phyloP scores from a whole-genome alignment of 352 stramenopile species.

The Globisporangium spiculum region DNA sequence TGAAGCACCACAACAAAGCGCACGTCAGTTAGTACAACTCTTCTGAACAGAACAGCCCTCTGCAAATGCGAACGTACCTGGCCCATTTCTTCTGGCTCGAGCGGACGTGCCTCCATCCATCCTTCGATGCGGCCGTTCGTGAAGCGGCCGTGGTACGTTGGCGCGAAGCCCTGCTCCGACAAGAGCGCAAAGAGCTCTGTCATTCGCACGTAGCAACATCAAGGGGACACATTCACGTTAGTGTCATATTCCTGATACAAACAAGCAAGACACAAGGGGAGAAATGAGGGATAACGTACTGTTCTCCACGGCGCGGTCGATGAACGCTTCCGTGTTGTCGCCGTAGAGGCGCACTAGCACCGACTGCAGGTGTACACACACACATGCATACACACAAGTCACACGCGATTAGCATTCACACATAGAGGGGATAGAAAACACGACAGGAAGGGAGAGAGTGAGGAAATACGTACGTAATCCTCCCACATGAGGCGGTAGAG shows the following conservation, averaged over 20 bases:
- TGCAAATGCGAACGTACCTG: constrained; percentile 21
- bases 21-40: constrained; percentile 1
- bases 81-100: constrained; percentile 89
- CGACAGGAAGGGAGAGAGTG: background rate
- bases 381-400: constrained; percentile 3
- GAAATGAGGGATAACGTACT: constrained; percentile 35
- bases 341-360: constrained; percentile 91
- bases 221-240: constrained; percentile 2
- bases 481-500: constrained; percentile 84
- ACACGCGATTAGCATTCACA: background rate
- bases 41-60: background rate
- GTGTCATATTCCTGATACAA: constrained; percentile 9
- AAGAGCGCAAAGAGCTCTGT: constrained; percentile 84
- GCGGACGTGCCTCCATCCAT: constrained; percentile 76
- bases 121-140: constrained; percentile 91
- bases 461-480: constrained; percentile 37
- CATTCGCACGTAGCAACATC: constrained; percentile 9
- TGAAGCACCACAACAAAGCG: background rate
- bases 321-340: constrained; percentile 91
- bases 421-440: background rate
- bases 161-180: constrained; percentile 79
- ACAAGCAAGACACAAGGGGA: background rate
- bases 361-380: constrained; percentile 26
- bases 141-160: constrained; percentile 89
- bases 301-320: constrained; percentile 91